phyloP scores from a whole-genome alignment of 768 basidiomycete species.

The Lentinula guzmanii region DNA sequence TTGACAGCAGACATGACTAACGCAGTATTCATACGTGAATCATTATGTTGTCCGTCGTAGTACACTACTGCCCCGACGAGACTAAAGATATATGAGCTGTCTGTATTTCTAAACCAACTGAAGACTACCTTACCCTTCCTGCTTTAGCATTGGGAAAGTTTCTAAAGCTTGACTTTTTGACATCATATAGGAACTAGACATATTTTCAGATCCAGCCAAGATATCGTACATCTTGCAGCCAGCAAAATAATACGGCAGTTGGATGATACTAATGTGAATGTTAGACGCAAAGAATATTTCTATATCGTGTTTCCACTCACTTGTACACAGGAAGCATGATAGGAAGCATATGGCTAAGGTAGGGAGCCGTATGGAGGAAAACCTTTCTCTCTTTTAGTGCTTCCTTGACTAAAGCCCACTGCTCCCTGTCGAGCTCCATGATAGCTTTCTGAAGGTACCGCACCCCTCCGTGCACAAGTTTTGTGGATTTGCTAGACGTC shows the following conservation, averaged over 20 bases:
- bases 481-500: conserved; percentile 95
- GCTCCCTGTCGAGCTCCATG: conserved; percentile 92
- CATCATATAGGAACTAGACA: conserved; percentile 95
- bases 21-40: conserved; percentile 96
- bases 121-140: conserved; percentile 77
- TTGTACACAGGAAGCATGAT: conserved; percentile 98
- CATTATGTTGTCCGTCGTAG: conserved; percentile 98
- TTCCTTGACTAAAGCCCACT: conserved; percentile 94
- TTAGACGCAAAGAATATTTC: not conserved
- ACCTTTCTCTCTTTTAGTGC: conserved; percentile 89
- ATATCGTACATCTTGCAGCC: conserved; percentile 97
- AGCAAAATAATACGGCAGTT: conserved; percentile 92
- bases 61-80: conserved; percentile 70
- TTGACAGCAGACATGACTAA: conserved; percentile 93
- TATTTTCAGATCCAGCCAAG: conserved; percentile 93
- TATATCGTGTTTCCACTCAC: conserved; percentile 28
- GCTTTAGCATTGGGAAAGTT: conserved; percentile 94
- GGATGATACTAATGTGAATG: conserved; percentile 30
- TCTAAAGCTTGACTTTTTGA: conserved; percentile 89
- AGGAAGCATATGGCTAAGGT: conserved; percentile 87
- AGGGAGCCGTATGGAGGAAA: conserved; percentile 94
- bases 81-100: not conserved
- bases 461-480: conserved; percentile 97
- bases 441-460: conserved; percentile 97
- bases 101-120: not conserved